Percentiles rank a stretch among this genome's conserved stretches.
Evolutionary conservation across 2,329 filamentous ascomycete genomes (phyloP).

Genomic region (Penicillium sp.): DNA sequence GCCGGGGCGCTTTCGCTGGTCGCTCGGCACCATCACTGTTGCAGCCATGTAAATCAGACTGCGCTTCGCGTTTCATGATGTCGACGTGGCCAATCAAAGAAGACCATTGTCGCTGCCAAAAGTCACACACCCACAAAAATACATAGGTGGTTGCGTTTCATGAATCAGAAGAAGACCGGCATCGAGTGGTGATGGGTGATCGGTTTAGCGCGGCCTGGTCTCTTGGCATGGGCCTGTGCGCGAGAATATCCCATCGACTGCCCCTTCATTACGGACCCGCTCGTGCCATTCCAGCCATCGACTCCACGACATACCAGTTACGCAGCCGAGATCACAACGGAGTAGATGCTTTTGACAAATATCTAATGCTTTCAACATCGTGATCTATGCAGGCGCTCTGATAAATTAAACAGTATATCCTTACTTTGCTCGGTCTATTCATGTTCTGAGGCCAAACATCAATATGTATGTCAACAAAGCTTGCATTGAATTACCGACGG

Average conservation of each 20-base stretch:
- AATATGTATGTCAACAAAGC: background rate
- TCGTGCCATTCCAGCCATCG: background rate
- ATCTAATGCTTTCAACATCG: no score
- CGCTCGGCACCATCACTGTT: conserved; percentile 1
- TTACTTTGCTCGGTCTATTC: background rate
- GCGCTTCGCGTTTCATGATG: conserved; percentile 2
- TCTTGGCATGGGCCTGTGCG: background rate
- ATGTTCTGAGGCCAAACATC: background rate
- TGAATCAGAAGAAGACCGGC: background rate
- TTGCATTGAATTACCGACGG: background rate
- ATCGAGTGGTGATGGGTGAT: background rate
- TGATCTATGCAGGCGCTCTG: background rate
- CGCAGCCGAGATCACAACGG: background rate
- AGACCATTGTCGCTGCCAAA: background rate
- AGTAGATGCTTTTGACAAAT: no score
- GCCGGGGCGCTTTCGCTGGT: background rate
- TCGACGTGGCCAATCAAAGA: background rate
- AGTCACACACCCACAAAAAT: background rate
- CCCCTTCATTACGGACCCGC: background rate
- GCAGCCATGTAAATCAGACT: background rate
- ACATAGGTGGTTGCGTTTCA: background rate
- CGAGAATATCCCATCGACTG: background rate
- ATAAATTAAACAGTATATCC: background rate
- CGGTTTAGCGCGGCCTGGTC: background rate
- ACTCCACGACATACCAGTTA: background rate